Percentiles rank a stretch among this genome's conserved stretches.
Conservation (phyloP, 495 filamentous ascomycete species). For the Bathelium albidoporum region DNA sequence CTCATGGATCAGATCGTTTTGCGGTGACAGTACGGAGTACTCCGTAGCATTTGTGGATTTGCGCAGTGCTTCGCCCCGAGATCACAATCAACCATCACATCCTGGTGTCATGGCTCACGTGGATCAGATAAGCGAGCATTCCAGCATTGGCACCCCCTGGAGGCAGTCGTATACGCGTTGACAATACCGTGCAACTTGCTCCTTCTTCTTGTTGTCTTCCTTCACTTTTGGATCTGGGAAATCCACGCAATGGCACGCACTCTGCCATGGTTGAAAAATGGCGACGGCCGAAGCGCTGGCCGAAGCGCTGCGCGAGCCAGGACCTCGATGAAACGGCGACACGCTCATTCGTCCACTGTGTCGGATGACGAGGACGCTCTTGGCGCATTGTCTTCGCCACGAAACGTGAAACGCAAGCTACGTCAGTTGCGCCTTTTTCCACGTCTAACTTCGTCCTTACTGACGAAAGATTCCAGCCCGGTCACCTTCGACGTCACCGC, state of each 20-base stretch:
- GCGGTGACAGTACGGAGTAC: no score
- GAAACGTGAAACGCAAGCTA: background rate
- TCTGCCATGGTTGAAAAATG: constrained; percentile 18
- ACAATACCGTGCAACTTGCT: no score
- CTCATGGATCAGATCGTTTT: no score
- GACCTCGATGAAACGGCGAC: constrained; percentile 2
- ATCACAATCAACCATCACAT: no score
- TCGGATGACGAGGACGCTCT: constrained; percentile 16
- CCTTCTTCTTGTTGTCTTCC: no score
- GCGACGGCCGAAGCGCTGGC: background rate
- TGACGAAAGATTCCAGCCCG: background rate
- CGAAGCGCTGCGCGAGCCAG: constrained; percentile 2
- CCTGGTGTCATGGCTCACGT: background rate
- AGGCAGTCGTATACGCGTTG: no score
- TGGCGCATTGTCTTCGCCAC: background rate
- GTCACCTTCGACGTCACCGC: constrained; percentile 20
- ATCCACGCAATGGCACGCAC: constrained; percentile 17
- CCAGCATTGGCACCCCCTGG: no score
- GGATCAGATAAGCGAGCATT: background rate
- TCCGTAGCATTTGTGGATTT: no score
- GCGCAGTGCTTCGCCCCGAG: no score
- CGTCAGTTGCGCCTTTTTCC: background rate
- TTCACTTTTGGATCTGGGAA: no score
- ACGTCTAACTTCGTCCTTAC: background rate
- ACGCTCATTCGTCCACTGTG: background rate